Percentiles rank a stretch among this genome's conserved stretches.
Conservation (phyloP, 2,329 filamentous ascomycete species). For the Apiospora pterosperma region DNA sequence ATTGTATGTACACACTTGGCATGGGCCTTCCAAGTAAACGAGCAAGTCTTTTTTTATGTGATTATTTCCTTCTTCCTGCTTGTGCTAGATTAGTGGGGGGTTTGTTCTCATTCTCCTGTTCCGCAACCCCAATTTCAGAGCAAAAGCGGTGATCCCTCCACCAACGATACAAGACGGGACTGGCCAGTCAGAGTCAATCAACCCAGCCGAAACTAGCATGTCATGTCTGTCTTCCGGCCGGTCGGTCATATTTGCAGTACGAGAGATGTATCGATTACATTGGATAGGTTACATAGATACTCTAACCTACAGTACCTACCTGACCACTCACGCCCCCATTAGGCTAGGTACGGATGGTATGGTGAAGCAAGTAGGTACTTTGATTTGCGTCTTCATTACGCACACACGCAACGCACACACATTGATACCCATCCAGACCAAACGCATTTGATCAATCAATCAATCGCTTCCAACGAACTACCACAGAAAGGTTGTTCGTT, state of each 20-base stretch:
- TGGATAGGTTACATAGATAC: neutral
- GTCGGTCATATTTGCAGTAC: conserved; percentile 1
- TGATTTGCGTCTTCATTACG: neutral
- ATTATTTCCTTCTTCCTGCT: conserved; percentile 2
- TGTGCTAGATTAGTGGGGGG: conserved; percentile 3
- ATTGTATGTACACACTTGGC: neutral
- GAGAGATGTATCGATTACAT: neutral
- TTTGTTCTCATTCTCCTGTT: conserved; percentile 1
- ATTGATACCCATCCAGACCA: neutral
- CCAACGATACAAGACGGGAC: neutral
- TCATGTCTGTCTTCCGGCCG: neutral
- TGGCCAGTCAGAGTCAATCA: conserved; percentile 5
- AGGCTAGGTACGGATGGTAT: neutral
- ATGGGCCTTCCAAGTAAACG: neutral
- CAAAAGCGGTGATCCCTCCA: conserved; percentile 1
- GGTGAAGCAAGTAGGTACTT: neutral
- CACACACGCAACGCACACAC: neutral
- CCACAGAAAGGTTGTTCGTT: neutral
- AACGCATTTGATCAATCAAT: neutral
- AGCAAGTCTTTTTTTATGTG: neutral
- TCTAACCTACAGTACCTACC: neutral
- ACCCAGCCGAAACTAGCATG: conserved; percentile 2
- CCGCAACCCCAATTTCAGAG: conserved; percentile 1
- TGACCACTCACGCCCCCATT: neutral
- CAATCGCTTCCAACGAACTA: neutral